A percentile compares a stretch with the other conserved stretches of the same genome.
Evolutionary conservation across 2,329 filamentous ascomycete species (phyloP).

Genomic region (Ceratocystis diversiconidia): DNA sequence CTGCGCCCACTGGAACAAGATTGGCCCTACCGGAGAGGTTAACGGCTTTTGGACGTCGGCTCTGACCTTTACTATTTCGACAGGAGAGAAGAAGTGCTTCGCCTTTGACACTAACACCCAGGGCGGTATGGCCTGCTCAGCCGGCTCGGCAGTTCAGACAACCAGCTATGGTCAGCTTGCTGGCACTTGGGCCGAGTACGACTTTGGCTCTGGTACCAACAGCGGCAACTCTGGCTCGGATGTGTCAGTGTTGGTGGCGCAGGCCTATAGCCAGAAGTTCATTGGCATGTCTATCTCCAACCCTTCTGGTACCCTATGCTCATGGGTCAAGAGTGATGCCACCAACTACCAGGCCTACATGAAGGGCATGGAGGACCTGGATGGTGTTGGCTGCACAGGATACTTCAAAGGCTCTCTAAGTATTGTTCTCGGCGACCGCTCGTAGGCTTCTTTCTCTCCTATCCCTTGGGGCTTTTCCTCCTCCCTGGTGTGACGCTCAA

Average conservation of each 20-base stretch:
- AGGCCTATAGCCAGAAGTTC: slow-evolving; percentile 22
- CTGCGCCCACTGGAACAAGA: slow-evolving; percentile 40
- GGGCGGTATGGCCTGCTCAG: slow-evolving; percentile 34
- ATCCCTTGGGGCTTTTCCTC: neutral
- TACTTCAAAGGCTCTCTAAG: slow-evolving; percentile 23
- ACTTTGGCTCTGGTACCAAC: slow-evolving; percentile 34
- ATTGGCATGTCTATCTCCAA: slow-evolving; percentile 29
- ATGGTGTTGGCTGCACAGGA: slow-evolving; percentile 31
- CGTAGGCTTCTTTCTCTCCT: neutral
- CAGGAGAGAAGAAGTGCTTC: slow-evolving; percentile 28
- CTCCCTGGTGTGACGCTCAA: neutral
- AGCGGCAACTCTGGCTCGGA: slow-evolving; percentile 37
- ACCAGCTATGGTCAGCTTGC: slow-evolving; percentile 31
- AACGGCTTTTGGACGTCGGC: slow-evolving; percentile 36
- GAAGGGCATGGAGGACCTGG: slow-evolving; percentile 26
- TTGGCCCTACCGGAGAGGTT: slow-evolving; percentile 31
- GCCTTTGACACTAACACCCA: slow-evolving; percentile 35
- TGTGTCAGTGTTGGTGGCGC: slow-evolving; percentile 35
- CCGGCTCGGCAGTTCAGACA: slow-evolving; percentile 23
- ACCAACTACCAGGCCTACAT: slow-evolving; percentile 29
- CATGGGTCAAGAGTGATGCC: slow-evolving; percentile 27
- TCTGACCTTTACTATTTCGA: slow-evolving; percentile 30
- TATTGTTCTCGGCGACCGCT: slow-evolving; percentile 25
- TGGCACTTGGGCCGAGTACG: slow-evolving; percentile 37
- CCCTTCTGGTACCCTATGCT: slow-evolving; percentile 29